Evolutionary conservation across 2,329 filamentous ascomycete species (phyloP).

Genomic region (Botrytis aclada): DNA sequence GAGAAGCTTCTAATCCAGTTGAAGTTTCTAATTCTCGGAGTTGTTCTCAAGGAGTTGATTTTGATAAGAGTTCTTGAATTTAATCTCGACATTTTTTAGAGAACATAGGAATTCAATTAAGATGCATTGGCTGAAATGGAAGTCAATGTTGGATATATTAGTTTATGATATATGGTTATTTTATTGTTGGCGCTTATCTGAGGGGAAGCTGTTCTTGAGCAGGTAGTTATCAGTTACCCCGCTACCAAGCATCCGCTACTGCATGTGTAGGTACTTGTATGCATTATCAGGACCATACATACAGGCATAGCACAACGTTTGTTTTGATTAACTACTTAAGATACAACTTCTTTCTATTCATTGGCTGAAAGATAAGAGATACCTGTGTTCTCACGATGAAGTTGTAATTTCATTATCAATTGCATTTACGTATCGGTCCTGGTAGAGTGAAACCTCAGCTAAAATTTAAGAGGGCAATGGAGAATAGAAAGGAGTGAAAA

Average conservation of each 20-base stretch:
- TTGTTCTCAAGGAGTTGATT: constrained; percentile 25
- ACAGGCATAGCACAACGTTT: neutral
- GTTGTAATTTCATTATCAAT: neutral
- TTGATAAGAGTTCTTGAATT: neutral
- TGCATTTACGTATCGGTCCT: neutral
- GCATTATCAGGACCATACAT: neutral
- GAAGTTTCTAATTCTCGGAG: neutral
- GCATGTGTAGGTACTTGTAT: neutral
- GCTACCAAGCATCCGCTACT: neutral
- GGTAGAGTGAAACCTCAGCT: neutral
- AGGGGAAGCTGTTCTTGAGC: neutral
- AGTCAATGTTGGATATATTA: neutral
- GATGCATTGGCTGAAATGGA: neutral
- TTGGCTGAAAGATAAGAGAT: neutral
- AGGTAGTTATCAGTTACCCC: neutral
- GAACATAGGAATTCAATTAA: neutral
- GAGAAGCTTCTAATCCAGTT: constrained; percentile 21
- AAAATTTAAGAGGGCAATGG: neutral
- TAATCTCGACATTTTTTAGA: neutral
- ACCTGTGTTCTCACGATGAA: neutral
- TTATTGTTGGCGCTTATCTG: neutral
- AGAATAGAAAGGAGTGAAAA: too few species aligned
- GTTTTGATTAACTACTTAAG: neutral
- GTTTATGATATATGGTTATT: neutral
- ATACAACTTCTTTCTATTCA: neutral